A percentile compares a stretch with the other conserved stretches of the same genome.
Conservation (phyloP, 2,329 filamentous ascomycete species). For the Emydomyces testavorans region DNA sequence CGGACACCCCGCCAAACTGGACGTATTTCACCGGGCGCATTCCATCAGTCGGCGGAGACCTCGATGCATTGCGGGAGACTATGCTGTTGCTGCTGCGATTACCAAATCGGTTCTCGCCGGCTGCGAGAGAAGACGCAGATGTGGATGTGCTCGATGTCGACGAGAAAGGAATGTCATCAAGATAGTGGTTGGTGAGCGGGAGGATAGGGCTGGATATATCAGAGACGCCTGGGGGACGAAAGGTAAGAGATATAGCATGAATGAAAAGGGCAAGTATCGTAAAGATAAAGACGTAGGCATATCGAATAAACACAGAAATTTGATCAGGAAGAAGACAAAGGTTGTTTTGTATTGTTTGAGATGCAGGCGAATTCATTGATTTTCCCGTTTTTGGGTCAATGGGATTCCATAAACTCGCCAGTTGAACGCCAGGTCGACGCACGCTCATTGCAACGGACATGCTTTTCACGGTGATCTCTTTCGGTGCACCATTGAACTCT, state of each 20-base stretch:
- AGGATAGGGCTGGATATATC: slow-evolving; percentile 20
- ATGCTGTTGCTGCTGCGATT: slow-evolving; percentile 10
- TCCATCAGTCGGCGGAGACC: slow-evolving; percentile 8
- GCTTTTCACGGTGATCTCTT: slow-evolving; percentile 90
- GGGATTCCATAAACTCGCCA: slow-evolving; percentile 87
- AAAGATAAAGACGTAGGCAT: slow-evolving; percentile 51
- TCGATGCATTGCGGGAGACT: slow-evolving; percentile 8
- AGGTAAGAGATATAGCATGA: slow-evolving; percentile 31
- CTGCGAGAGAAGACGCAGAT: slow-evolving; percentile 11
- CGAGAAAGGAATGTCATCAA: slow-evolving; percentile 19
- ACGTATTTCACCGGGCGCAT: slow-evolving; percentile 9
- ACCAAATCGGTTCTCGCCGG: slow-evolving; percentile 12
- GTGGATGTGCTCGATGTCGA: slow-evolving; percentile 25
- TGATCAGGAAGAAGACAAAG: slow-evolving; percentile 86
- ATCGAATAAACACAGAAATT: slow-evolving; percentile 69
- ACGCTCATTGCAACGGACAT: slow-evolving; percentile 96
- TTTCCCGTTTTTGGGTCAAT: slow-evolving; percentile 47
- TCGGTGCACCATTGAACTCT: slow-evolving; percentile 49
- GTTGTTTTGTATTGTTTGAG: slow-evolving; percentile 68
- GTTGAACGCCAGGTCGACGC: slow-evolving; percentile 69
- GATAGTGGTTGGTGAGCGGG: slow-evolving; percentile 20
- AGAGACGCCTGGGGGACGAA: slow-evolving; percentile 18
- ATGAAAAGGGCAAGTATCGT: slow-evolving; percentile 40
- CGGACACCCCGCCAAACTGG: slow-evolving; percentile 8
- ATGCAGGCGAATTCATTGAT: slow-evolving; percentile 18